Evolutionary conservation across 1,284 basidiomycete species (phyloP).

Genomic region (Puccinia horiana): DNA sequence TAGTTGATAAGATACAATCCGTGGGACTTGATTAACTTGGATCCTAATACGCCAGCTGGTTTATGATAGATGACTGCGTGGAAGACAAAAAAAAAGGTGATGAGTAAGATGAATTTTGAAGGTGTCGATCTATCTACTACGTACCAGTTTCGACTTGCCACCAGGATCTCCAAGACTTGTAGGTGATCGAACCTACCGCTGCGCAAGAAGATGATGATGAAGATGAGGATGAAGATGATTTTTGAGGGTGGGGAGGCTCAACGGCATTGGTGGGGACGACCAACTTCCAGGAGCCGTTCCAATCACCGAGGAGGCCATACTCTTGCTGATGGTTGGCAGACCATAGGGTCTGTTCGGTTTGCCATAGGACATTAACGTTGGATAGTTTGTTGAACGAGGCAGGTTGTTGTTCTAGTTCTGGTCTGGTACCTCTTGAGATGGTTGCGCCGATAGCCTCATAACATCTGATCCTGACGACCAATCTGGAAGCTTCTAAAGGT

Average conservation of each 20-base stretch:
- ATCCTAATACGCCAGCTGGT: constrained; percentile 19
- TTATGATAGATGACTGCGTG: constrained; percentile 21
- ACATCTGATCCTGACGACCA: constrained; percentile 72
- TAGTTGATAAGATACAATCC: constrained; percentile 21
- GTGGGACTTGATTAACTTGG: constrained; percentile 19
- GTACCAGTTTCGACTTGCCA: constrained; percentile 44
- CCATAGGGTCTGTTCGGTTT: constrained; percentile 38
- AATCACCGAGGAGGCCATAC: neutral
- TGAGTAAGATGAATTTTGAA: no score
- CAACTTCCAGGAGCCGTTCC: constrained; percentile 17
- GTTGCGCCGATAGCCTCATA: constrained; percentile 70
- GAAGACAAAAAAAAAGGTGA: neutral
- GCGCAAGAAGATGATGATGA: neutral
- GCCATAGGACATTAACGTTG: constrained; percentile 34
- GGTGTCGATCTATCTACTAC: no score
- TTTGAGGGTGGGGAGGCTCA: neutral
- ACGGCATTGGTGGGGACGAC: constrained; percentile 14
- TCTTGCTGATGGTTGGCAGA: neutral
- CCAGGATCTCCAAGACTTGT: constrained; percentile 34
- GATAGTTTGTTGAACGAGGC: neutral
- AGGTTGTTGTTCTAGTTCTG: neutral
- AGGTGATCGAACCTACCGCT: constrained; percentile 29
- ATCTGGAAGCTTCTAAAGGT: constrained; percentile 66
- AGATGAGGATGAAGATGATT: neutral
- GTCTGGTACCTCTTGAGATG: neutral